Conservation (phyloP, 345 rosid species). For the Barbarea vulgaris region DNA sequence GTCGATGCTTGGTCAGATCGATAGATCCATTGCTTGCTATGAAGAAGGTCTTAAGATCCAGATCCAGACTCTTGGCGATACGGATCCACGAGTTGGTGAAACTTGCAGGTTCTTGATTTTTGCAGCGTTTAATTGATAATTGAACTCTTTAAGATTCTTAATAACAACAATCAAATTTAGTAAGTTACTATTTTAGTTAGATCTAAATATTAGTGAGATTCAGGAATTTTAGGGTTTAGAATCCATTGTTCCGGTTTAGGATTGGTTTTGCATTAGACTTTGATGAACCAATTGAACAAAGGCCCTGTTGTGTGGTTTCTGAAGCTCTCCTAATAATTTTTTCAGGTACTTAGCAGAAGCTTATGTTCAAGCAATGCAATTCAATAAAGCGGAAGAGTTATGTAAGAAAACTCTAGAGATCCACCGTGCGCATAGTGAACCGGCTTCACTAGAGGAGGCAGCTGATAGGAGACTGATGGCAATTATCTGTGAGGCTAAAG, state of each 20-base stretch:
- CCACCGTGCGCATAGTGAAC: constrained; percentile 95
- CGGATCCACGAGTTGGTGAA: constrained; percentile 97
- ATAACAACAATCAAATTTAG: not conserved
- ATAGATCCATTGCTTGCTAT: constrained; percentile 76
- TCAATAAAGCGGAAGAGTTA: constrained; percentile 93
- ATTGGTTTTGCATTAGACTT: not conserved
- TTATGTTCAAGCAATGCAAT: constrained; percentile 98
- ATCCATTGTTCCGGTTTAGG: not conserved
- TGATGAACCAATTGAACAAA: not conserved
- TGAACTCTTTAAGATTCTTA: constrained; percentile 21
- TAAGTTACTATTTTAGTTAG: not conserved
- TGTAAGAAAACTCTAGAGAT: constrained; percentile 92
- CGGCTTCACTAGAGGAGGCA: constrained; percentile 96
- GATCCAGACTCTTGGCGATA: constrained; percentile 92
- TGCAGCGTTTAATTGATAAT: not conserved
- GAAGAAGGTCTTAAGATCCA: constrained; percentile 94
- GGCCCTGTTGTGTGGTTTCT: not conserved
- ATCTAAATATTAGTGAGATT: constrained; percentile 22
- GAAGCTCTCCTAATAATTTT: not conserved
- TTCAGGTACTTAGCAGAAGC: constrained; percentile 96
- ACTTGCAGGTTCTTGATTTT: constrained; percentile 82
- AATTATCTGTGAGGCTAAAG: constrained; percentile 89
- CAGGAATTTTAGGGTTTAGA: not conserved
- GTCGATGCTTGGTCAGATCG: constrained; percentile 96
- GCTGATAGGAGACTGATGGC: constrained; percentile 97